Evolutionary conservation across 2,329 filamentous ascomycete species (phyloP).

Genomic region (Escovopsis weberi): DNA sequence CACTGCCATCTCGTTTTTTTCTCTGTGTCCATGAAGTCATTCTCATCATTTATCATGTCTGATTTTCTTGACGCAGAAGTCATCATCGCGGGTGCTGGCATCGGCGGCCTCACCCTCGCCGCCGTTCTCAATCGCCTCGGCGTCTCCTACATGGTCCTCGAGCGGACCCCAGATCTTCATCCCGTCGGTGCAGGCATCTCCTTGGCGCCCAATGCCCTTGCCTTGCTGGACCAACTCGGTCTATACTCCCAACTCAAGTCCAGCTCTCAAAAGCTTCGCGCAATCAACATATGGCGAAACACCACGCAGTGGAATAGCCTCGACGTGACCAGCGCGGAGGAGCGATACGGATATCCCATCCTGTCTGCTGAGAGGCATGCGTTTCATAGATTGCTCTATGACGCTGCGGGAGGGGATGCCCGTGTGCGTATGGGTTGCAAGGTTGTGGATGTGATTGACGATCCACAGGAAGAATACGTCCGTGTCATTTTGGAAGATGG

Average conservation of each 20-base stretch:
- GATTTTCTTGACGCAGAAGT: slow-evolving; percentile 6
- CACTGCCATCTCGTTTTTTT: background rate
- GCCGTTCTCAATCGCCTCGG: slow-evolving; percentile 7
- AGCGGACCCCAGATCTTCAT: slow-evolving; percentile 4
- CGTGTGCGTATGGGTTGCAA: slow-evolving; percentile 3
- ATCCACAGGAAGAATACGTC: slow-evolving; percentile 3
- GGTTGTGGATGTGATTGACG: slow-evolving; percentile 7
- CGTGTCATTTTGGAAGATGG: slow-evolving; percentile 5
- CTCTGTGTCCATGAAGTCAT: background rate
- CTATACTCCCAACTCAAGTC: slow-evolving; percentile 5
- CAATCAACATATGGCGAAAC: slow-evolving; percentile 8
- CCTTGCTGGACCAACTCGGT: slow-evolving; percentile 8
- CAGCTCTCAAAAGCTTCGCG: slow-evolving; percentile 5
- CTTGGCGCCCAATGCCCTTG: slow-evolving; percentile 8
- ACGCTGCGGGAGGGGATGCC: slow-evolving; percentile 5
- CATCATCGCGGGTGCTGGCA: slow-evolving; percentile 12
- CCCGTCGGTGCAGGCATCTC: slow-evolving; percentile 10
- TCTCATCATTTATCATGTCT: background rate
- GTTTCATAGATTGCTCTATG: slow-evolving; percentile 7
- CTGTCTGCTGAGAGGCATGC: slow-evolving; percentile 7
- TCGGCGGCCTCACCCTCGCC: slow-evolving; percentile 9
- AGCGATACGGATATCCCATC: slow-evolving; percentile 6
- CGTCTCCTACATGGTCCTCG: slow-evolving; percentile 8
- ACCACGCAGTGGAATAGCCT: slow-evolving; percentile 6
- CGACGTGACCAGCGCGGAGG: slow-evolving; percentile 3